Evolutionary conservation across 2,329 filamentous ascomycete genomes (phyloP).

Genomic region (Fusarium compactum): DNA sequence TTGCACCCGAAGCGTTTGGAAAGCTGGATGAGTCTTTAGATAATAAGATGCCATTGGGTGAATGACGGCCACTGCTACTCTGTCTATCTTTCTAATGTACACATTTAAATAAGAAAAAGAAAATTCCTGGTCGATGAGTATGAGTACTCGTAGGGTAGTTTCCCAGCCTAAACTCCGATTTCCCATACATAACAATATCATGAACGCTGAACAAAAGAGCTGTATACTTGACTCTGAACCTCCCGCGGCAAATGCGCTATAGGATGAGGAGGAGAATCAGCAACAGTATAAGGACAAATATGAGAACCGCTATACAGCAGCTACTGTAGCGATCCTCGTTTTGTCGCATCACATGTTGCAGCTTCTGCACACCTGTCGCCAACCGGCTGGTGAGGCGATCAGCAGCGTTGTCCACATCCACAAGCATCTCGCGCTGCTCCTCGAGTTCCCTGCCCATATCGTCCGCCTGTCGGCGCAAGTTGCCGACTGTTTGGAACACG

Average conservation of each 20-base stretch:
- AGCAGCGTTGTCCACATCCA: constrained; percentile 84
- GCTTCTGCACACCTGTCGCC: constrained; percentile 86
- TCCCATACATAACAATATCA: constrained; percentile 21
- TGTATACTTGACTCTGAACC: not conserved
- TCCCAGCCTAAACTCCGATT: constrained; percentile 41
- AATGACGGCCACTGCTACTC: constrained; percentile 21
- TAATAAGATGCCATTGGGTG: constrained; percentile 34
- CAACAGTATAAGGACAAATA: constrained; percentile 87
- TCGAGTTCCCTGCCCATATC: constrained; percentile 97
- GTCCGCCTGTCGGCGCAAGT: constrained; percentile 88
- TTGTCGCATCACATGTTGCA: constrained; percentile 84
- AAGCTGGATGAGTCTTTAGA: constrained; percentile 43
- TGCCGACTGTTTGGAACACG: constrained; percentile 93
- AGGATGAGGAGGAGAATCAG: constrained; percentile 80
- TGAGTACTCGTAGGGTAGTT: constrained; percentile 25
- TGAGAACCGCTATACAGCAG: constrained; percentile 90
- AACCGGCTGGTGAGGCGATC: constrained; percentile 90
- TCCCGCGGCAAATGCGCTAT: constrained; percentile 49
- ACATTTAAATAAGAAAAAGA: constrained; percentile 32
- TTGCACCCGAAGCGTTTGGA: constrained; percentile 13
- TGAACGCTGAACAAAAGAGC: constrained; percentile 22
- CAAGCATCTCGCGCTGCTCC: constrained; percentile 90
- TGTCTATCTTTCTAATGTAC: constrained; percentile 46
- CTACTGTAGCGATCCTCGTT: constrained; percentile 92
- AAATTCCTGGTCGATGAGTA: constrained; percentile 19